phyloP scores from a whole-genome alignment of 495 filamentous ascomycete species.

The Tuber melanosporum region DNA sequence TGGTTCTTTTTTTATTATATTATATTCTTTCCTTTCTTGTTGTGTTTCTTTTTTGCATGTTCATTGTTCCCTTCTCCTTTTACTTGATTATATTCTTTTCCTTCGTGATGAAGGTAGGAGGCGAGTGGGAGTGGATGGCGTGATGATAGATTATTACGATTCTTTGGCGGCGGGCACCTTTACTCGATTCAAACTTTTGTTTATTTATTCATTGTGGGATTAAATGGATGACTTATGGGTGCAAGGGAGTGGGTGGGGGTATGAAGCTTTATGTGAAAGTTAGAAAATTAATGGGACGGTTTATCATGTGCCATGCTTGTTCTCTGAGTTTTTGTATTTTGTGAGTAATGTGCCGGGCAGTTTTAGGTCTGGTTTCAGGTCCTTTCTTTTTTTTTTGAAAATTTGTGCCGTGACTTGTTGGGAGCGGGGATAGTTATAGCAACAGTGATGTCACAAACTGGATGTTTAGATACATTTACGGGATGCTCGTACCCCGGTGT shows the following conservation, averaged over 20 bases:
- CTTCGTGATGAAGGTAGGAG: neutral
- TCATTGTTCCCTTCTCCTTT: neutral
- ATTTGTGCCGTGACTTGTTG: neutral
- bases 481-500: neutral
- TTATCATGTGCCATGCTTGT: neutral
- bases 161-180: neutral
- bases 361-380: neutral
- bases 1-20: conserved; percentile 36
- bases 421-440: neutral
- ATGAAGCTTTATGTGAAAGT: neutral
- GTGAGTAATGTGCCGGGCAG: neutral
- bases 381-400: neutral
- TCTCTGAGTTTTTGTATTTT: neutral
- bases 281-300: neutral
- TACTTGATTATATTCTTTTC: neutral
- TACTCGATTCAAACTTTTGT: neutral
- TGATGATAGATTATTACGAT: neutral
- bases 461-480: neutral
- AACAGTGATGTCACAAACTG: neutral
- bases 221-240: neutral
- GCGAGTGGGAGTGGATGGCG: neutral
- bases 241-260: neutral
- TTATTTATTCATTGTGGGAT: neutral
- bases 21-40: neutral
- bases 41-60: neutral